A percentile compares a stretch with the other conserved stretches of the same genome.
These are phyloP conservation scores for Scutellaria baicalensis DNA, from an alignment of 257 asterid species.

Conservation along the genomic window DNA sequence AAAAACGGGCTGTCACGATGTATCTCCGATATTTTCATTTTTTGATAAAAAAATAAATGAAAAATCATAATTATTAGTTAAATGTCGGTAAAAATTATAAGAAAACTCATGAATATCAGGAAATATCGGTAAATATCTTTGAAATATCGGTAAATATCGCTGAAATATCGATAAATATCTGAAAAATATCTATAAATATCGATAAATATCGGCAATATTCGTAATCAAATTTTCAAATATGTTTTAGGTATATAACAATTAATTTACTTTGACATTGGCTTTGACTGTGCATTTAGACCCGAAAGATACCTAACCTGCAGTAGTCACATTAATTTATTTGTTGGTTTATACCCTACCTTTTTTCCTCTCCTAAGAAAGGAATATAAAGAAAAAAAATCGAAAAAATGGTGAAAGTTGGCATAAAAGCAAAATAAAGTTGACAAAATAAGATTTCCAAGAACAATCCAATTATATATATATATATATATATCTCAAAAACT, in stretches of 20 bases:
- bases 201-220: no score
- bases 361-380: constrained; percentile 35
- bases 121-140: no score
- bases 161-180: no score
- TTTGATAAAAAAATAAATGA: no score
- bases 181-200: no score
- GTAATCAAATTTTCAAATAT: no score
- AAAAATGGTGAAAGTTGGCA: constrained; percentile 20
- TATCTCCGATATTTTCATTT: no score
- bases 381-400: constrained; percentile 11
- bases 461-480: not conserved
- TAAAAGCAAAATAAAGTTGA: constrained; percentile 49
- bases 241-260: not conserved
- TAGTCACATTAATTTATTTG: constrained; percentile 30
- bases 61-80: no score
- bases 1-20: no score
- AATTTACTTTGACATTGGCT: not conserved
- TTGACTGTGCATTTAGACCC: constrained; percentile 19
- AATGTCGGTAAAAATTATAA: no score
- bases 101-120: no score
- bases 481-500: not conserved
- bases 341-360: constrained; percentile 62
- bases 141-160: no score
- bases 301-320: constrained; percentile 35
- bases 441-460: constrained; percentile 39